Evolutionary conservation across 2,329 filamentous ascomycete genomes (phyloP).

Genomic region (Penicillium digitatum): DNA sequence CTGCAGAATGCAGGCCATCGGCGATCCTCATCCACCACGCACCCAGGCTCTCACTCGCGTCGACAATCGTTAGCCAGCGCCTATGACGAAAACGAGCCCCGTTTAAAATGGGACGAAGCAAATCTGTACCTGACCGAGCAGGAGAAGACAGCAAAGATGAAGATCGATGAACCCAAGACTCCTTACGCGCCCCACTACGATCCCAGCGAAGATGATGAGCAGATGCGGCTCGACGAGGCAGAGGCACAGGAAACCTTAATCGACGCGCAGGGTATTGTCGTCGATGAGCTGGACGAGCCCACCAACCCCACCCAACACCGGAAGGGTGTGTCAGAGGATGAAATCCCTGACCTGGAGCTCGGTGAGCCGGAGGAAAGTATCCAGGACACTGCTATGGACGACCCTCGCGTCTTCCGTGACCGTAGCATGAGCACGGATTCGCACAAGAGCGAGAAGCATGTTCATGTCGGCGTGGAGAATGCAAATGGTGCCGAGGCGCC

Average conservation of each 20-base stretch:
- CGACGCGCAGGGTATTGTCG: conserved; percentile 67
- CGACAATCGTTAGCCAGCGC: conserved; percentile 61
- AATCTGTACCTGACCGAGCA: conserved; percentile 97
- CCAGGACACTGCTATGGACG: conserved; percentile 35
- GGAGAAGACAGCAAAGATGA: conserved; percentile 93
- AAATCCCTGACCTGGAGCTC: conserved; percentile 87
- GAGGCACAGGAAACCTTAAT: conserved; percentile 43
- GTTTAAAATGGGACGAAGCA: conserved; percentile 97
- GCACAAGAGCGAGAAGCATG: conserved; percentile 62
- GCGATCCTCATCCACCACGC: conserved; percentile 71
- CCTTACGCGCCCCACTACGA: conserved; percentile 93
- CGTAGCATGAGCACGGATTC: conserved; percentile 42
- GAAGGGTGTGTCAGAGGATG: conserved; percentile 56
- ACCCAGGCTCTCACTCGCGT: conserved; percentile 61
- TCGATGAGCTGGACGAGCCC: conserved; percentile 60
- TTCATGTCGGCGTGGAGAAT: conserved; percentile 63
- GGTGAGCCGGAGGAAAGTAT: conserved; percentile 83
- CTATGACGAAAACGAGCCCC: conserved; percentile 60
- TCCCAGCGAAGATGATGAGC: conserved; percentile 78
- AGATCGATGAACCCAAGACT: conserved; percentile 98
- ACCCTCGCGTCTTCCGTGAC: conserved; percentile 44
- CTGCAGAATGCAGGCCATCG: conserved; percentile 88
- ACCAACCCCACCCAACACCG: conserved; percentile 37
- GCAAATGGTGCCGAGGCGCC: conserved; percentile 36
- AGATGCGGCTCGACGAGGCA: conserved; percentile 42